These are phyloP conservation scores for Dictyostelium citrinum DNA, from an alignment of 78 protist species.

Conservation along the genomic window DNA sequence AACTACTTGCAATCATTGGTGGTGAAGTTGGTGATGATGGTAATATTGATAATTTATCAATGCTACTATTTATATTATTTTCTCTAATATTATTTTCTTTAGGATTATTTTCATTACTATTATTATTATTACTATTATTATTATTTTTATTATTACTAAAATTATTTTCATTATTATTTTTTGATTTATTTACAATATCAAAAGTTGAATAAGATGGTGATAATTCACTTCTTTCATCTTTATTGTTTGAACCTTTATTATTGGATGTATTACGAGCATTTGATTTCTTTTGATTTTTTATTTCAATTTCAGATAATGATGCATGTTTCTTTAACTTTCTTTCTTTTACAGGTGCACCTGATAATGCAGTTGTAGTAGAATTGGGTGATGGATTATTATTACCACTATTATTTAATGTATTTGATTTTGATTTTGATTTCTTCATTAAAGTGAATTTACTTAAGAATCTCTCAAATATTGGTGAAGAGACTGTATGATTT, in stretches of 20 bases:
- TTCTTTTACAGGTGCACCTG: background rate
- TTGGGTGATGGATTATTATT: background rate
- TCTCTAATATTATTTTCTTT: background rate
- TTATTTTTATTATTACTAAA: background rate
- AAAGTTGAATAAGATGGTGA: background rate
- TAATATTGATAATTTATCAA: background rate
- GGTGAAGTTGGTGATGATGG: background rate
- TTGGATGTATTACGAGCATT: background rate
- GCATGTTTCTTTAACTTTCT: background rate
- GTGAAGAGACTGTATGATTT: background rate
- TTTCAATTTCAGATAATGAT: background rate
- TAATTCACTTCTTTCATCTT: background rate
- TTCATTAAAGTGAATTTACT: background rate
- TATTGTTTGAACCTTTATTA: background rate
- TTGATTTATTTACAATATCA: background rate
- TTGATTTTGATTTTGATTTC: slow-evolving; percentile 5
- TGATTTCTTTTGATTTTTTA: background rate
- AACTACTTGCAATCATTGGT: background rate
- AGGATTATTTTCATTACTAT: background rate
- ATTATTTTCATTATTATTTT: background rate
- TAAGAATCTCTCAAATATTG: slow-evolving; percentile 4
- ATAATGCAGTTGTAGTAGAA: background rate
- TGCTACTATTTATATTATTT: background rate
- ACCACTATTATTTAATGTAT: background rate
- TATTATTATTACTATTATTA: background rate